phyloP scores from a whole-genome alignment of 2,329 filamentous ascomycete genomes.

The Ascochyta pisi region DNA sequence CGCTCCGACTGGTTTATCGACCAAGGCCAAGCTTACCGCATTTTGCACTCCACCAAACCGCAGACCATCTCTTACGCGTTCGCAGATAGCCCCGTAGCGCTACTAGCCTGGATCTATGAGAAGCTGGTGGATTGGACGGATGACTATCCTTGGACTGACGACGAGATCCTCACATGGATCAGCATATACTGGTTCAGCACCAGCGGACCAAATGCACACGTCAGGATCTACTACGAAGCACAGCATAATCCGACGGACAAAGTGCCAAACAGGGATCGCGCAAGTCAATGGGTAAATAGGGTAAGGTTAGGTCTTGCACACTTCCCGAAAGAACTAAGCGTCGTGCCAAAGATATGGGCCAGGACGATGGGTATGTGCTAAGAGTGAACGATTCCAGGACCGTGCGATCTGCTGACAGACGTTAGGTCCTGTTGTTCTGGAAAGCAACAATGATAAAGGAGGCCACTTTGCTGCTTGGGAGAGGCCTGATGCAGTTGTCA shows the following conservation, averaged over 20 bases:
- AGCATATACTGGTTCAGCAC: constrained; percentile 74
- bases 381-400: neutral
- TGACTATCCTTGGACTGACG: constrained; percentile 73
- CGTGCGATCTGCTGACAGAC: neutral
- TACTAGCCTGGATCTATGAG: constrained; percentile 82
- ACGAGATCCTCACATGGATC: constrained; percentile 78
- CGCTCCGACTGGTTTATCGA: constrained; percentile 64
- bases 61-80: constrained; percentile 75
- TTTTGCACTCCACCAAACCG: constrained; percentile 70
- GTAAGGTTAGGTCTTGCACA: constrained; percentile 62
- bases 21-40: constrained; percentile 66
- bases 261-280: constrained; percentile 42
- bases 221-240: constrained; percentile 76
- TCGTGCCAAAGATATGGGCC: constrained; percentile 63
- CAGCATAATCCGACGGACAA: constrained; percentile 49
- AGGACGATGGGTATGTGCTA: constrained; percentile 60
- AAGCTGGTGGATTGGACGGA: constrained; percentile 82
- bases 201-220: constrained; percentile 71
- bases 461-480: constrained; percentile 70
- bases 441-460: constrained; percentile 58
- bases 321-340: constrained; percentile 65
- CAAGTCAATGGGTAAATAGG: constrained; percentile 52
- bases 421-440: constrained; percentile 61
- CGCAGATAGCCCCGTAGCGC: constrained; percentile 71
- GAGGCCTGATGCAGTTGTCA: constrained; percentile 59